phyloP scores from a whole-genome alignment of 257 asterid genomes.

The Petunia secreta region DNA sequence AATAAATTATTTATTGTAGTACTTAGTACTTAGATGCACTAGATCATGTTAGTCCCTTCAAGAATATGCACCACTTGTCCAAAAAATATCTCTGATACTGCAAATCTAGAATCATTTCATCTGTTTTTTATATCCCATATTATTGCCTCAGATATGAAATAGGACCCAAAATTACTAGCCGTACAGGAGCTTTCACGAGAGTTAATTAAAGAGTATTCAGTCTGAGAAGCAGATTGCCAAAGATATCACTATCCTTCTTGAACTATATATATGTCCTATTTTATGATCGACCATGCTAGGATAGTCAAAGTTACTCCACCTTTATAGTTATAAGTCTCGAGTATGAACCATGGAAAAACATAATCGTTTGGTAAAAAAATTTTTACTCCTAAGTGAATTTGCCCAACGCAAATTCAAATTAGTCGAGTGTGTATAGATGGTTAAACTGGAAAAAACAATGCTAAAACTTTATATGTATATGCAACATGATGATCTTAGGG shows the following conservation, averaged over 20 bases:
- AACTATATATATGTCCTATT: background rate
- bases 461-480: too few relatives aligned
- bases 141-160: background rate
- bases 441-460: background rate
- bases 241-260: background rate
- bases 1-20: slow-evolving; percentile 23
- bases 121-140: background rate
- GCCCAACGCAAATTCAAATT: background rate
- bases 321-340: background rate
- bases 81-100: background rate
- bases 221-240: slow-evolving; percentile 11
- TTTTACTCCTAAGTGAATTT: background rate
- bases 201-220: slow-evolving; percentile 7
- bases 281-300: background rate
- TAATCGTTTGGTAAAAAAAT: background rate
- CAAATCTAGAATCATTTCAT: background rate
- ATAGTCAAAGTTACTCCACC: background rate
- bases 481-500: background rate
- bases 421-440: background rate
- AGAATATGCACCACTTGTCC: background rate
- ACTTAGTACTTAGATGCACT: background rate
- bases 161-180: background rate
- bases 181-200: slow-evolving; percentile 16
- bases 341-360: background rate
- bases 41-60: background rate